A percentile compares a stretch with the other conserved stretches of the same genome.
Conservation (phyloP, 768 basidiomycete species). For the Collybia sp. region DNA sequence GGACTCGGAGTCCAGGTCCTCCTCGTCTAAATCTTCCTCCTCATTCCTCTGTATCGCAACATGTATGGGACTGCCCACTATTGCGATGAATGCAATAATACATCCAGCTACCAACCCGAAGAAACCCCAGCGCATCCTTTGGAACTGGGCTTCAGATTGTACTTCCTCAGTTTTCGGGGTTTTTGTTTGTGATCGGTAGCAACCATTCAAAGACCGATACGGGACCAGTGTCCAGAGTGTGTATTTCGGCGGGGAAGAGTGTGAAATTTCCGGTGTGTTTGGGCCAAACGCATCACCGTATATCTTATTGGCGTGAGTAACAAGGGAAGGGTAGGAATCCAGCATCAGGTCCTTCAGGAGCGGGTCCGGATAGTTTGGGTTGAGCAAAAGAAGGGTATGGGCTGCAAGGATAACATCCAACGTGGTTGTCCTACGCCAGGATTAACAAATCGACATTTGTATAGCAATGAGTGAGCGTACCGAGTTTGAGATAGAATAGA, state of each 20-base stretch:
- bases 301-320: conserved; percentile 54
- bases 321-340: conserved; percentile 52
- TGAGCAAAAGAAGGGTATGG: conserved; percentile 55
- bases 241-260: conserved; percentile 10
- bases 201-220: conserved; percentile 11
- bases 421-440: conserved; percentile 44
- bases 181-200: conserved; percentile 3
- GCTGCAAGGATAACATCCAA: conserved; percentile 67
- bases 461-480: too few relatives aligned
- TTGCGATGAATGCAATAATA: conserved; percentile 31
- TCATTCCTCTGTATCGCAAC: conserved; percentile 4
- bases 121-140: conserved; percentile 50
- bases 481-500: conserved; percentile 41
- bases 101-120: conserved; percentile 39
- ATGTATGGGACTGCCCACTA: conserved; percentile 14
- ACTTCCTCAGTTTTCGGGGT: conserved; percentile 25
- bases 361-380: conserved; percentile 59
- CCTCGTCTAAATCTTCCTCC: conserved; percentile 3
- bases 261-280: conserved; percentile 12
- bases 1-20: not conserved
- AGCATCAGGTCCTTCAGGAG: conserved; percentile 48
- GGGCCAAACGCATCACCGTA: conserved; percentile 19
- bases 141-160: conserved; percentile 34
- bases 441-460: too few relatives aligned
- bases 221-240: conserved; percentile 37